Evolutionary conservation across 805 yeast genomes (phyloP).

Genomic region (Debaryomyces tyrocola): DNA sequence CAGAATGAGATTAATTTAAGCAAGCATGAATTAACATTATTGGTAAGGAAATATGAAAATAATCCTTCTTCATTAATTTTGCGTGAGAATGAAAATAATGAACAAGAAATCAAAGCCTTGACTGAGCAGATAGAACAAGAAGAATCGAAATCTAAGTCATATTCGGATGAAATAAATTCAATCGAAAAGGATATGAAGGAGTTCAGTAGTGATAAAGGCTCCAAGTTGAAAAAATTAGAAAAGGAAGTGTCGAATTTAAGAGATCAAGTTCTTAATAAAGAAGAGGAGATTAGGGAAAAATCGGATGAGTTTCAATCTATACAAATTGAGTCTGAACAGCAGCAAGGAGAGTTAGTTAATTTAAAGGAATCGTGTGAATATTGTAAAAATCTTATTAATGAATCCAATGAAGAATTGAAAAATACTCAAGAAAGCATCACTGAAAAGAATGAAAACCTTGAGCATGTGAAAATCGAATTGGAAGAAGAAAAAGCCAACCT

Average conservation of each 20-base stretch:
- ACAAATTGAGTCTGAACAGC: slow-evolving; percentile 71
- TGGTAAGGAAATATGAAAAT: slow-evolving; percentile 53
- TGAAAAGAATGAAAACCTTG: slow-evolving; percentile 19
- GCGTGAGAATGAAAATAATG: slow-evolving; percentile 46
- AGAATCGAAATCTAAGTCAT: slow-evolving; percentile 25
- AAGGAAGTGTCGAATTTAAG: slow-evolving; percentile 45
- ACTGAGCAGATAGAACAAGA: slow-evolving; percentile 37
- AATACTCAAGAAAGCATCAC: slow-evolving; percentile 23
- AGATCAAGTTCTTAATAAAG: slow-evolving; percentile 37
- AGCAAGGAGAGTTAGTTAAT: slow-evolving; percentile 52
- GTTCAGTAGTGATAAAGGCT: slow-evolving; percentile 74
- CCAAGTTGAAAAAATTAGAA: slow-evolving; percentile 68
- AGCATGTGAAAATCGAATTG: slow-evolving; percentile 27
- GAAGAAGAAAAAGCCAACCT: slow-evolving; percentile 59
- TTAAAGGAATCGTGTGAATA: slow-evolving; percentile 44
- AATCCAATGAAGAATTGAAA: slow-evolving; percentile 13
- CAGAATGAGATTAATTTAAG: slow-evolving; percentile 60
- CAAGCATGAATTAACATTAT: slow-evolving; percentile 57
- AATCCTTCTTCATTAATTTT: slow-evolving; percentile 59
- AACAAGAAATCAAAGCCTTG: slow-evolving; percentile 46
- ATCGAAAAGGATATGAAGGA: slow-evolving; percentile 81
- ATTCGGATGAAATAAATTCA: slow-evolving; percentile 44
- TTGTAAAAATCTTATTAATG: slow-evolving; percentile 30
- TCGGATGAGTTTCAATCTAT: slow-evolving; percentile 60
- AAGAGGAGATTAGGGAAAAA: slow-evolving; percentile 41